These are phyloP conservation scores for Alternaria sp. DNA, from an alignment of 2,329 filamentous ascomycete species.

Conservation along the genomic window DNA sequence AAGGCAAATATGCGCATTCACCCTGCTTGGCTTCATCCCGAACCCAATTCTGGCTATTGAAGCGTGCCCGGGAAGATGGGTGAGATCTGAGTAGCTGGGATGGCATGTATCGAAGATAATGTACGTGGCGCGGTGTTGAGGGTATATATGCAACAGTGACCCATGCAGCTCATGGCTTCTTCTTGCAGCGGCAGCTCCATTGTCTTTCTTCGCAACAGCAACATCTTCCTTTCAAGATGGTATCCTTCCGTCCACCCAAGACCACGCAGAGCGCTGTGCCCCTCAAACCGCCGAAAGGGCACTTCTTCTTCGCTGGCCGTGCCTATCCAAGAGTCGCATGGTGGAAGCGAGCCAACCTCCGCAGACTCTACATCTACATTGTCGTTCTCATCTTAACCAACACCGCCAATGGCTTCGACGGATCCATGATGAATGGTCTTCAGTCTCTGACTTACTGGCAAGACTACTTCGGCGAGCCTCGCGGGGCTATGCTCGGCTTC, in stretches of 20 bases:
- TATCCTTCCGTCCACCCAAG: constrained; percentile 11
- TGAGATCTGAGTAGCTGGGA: neutral
- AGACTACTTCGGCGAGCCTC: constrained; percentile 30
- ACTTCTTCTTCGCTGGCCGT: constrained; percentile 22
- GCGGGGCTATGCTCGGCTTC: constrained; percentile 36
- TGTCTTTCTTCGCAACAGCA: neutral
- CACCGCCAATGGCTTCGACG: constrained; percentile 55
- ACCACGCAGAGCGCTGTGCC: constrained; percentile 15
- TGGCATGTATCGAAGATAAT: neutral
- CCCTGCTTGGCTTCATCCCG: constrained; percentile 11
- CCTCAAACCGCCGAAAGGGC: constrained; percentile 19
- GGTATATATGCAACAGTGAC: neutral
- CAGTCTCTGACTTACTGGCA: constrained; percentile 29
- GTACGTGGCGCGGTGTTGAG: neutral
- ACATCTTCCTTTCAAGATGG: constrained; percentile 3
- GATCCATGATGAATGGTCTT: constrained; percentile 51
- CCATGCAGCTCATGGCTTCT: neutral
- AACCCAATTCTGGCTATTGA: neutral
- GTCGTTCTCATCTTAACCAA: constrained; percentile 16
- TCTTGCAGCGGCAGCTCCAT: neutral
- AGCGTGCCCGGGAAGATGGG: neutral
- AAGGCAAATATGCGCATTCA: constrained; percentile 13
- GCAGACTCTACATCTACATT: constrained; percentile 17
- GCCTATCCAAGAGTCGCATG: constrained; percentile 12
- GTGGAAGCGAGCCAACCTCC: constrained; percentile 16